Conservation (phyloP, 208 protist genomes). For the Novymonas esmeraldas region DNA sequence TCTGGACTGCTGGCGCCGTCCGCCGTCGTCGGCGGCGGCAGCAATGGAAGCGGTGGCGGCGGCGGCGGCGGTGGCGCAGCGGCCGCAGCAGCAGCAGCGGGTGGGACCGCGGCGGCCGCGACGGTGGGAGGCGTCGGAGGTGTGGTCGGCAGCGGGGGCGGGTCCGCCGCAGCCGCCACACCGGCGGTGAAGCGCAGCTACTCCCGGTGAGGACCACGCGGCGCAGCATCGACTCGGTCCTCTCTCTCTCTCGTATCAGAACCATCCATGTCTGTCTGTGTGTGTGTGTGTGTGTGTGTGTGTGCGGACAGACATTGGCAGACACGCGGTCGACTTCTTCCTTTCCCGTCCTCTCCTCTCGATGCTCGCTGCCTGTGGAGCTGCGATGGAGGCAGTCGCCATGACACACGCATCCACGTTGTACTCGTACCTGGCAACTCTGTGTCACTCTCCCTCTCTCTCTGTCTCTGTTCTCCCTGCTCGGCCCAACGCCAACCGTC, state of each 20-base stretch:
- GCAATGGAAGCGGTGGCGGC: neutral
- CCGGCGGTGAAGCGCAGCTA: conserved; percentile 23
- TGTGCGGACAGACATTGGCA: no score
- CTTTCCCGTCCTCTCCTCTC: no score
- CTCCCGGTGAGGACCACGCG: conserved; percentile 8
- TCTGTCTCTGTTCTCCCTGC: no score
- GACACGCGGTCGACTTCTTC: no score
- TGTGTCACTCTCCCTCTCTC: no score
- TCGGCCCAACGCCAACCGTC: no score
- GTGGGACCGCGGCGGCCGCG: neutral
- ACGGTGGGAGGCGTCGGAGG: neutral
- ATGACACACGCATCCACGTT: no score
- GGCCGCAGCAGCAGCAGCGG: neutral
- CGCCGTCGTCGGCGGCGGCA: neutral
- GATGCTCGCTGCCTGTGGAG: no score
- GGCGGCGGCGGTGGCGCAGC: conserved; percentile 4
- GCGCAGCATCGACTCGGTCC: neutral
- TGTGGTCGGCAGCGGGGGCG: neutral
- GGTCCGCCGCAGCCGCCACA: neutral
- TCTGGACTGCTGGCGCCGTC: conserved; percentile 9
- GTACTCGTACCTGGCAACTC: no score
- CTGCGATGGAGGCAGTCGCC: no score
- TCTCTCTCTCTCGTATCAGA: neutral
- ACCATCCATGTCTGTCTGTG: neutral
- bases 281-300: neutral